Evolutionary conservation across 495 filamentous ascomycete species (phyloP).

Genomic region (Aspergillus affinis): DNA sequence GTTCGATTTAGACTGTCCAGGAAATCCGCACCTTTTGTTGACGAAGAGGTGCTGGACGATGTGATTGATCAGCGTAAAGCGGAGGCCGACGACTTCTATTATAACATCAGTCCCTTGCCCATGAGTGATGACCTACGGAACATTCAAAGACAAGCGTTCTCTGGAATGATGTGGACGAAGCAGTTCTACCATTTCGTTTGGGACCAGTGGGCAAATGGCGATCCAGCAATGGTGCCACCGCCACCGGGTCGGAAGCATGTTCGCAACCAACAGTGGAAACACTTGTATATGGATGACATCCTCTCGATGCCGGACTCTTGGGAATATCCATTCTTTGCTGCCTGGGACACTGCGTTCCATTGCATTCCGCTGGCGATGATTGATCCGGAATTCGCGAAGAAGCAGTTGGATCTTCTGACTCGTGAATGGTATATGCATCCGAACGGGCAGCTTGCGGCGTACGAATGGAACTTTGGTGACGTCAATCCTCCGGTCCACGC

Average conservation of each 20-base stretch:
- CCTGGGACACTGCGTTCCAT: conserved; percentile 97
- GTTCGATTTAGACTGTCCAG: conserved; percentile 86
- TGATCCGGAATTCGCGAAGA: conserved; percentile 95
- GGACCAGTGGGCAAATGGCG: conserved; percentile 93
- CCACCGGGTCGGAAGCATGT: conserved; percentile 76
- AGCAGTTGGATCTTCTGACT: conserved; percentile 92
- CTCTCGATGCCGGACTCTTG: conserved; percentile 97
- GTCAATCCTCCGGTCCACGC: conserved; percentile 97
- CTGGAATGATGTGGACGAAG: conserved; percentile 98
- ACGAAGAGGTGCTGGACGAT: conserved; percentile 91
- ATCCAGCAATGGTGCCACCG: conserved; percentile 73
- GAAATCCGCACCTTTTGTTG: conserved; percentile 70
- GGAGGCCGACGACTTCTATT: conserved; percentile 96
- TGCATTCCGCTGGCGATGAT: conserved; percentile 96
- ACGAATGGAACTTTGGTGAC: conserved; percentile 98
- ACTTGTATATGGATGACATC: conserved; percentile 90
- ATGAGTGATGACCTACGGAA: conserved; percentile 94
- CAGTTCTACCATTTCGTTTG: conserved; percentile 96
- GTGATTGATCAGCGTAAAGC: conserved; percentile 79
- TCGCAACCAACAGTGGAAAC: conserved; percentile 87
- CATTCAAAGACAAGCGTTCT: conserved; percentile 90
- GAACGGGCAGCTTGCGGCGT: conserved; percentile 87
- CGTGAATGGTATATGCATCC: conserved; percentile 99
- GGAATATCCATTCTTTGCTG: conserved; percentile 98
- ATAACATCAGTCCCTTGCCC: conserved; percentile 84